Conservation (phyloP, 768 basidiomycete species). For the Pleurotus sapidus region DNA sequence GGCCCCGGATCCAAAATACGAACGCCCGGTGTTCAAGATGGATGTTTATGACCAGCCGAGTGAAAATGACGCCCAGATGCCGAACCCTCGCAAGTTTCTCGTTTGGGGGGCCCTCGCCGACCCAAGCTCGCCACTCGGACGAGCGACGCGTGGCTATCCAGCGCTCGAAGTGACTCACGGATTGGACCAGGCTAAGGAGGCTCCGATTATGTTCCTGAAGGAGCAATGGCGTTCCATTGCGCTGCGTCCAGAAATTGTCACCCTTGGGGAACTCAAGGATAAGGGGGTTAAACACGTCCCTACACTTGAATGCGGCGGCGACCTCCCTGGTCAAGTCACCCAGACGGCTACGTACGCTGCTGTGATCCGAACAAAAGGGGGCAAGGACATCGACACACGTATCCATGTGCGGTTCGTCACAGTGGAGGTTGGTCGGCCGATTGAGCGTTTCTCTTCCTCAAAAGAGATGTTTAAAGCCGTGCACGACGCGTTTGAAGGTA, state of each 20-base stretch:
- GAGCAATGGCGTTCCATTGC: constrained; percentile 4
- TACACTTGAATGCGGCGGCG: neutral
- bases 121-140: constrained; percentile 1
- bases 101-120: constrained; percentile 7
- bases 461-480: neutral
- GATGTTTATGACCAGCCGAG: neutral
- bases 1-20: neutral
- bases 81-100: neutral
- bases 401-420: neutral
- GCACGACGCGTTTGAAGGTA: constrained; percentile 3
- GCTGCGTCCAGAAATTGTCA: constrained; percentile 1
- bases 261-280: neutral
- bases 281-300: neutral
- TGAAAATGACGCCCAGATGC: neutral
- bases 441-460: neutral
- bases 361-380: constrained; percentile 8
- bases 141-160: constrained; percentile 3
- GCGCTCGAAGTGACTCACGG: neutral
- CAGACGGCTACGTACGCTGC: constrained; percentile 8
- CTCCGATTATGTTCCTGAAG: neutral
- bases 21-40: neutral
- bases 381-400: neutral
- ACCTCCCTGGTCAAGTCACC: constrained; percentile 11
- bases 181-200: neutral
- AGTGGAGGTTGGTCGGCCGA: neutral